phyloP scores from a whole-genome alignment of 169 alveolate genomes.

The Plasmodium inui region DNA sequence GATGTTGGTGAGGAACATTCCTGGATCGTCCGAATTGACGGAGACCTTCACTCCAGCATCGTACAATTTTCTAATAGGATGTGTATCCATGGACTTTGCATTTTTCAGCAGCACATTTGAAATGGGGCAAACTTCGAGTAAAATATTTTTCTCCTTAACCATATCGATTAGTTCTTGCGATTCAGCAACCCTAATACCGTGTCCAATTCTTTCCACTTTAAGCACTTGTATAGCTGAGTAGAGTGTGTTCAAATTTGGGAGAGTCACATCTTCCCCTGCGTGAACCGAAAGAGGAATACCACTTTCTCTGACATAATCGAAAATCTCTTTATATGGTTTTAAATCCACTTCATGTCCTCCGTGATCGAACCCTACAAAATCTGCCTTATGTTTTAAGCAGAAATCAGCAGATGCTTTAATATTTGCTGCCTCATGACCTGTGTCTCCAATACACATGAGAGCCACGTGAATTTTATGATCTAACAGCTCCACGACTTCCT shows the following conservation, averaged over 20 bases:
- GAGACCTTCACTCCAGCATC: conserved; percentile 79
- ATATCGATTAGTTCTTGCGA: conserved; percentile 71
- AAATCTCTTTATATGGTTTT: conserved; percentile 55
- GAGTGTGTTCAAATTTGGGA: conserved; percentile 74
- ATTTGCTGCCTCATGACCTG: conserved; percentile 56
- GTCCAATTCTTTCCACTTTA: conserved; percentile 77
- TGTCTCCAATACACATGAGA: conserved; percentile 64
- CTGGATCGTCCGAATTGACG: conserved; percentile 77
- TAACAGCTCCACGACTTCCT: conserved; percentile 45
- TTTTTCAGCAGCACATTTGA: conserved; percentile 74
- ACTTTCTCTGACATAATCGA: conserved; percentile 58
- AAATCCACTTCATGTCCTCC: conserved; percentile 75
- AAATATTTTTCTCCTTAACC: conserved; percentile 66
- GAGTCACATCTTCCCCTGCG: conserved; percentile 76
- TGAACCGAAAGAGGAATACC: conserved; percentile 75
- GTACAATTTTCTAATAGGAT: conserved; percentile 75
- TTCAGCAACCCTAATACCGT: conserved; percentile 76
- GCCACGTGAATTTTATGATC: conserved; percentile 46
- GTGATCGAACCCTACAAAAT: conserved; percentile 77
- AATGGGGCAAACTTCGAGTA: conserved; percentile 76
- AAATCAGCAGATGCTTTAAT: conserved; percentile 74
- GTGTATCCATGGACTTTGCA: conserved; percentile 75
- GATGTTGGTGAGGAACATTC: conserved; percentile 73
- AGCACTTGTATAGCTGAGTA: conserved; percentile 63
- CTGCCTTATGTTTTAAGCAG: conserved; percentile 53